These are phyloP conservation scores for Crithidia bombi DNA, from an alignment of 208 protist species.

Conservation along the genomic window DNA sequence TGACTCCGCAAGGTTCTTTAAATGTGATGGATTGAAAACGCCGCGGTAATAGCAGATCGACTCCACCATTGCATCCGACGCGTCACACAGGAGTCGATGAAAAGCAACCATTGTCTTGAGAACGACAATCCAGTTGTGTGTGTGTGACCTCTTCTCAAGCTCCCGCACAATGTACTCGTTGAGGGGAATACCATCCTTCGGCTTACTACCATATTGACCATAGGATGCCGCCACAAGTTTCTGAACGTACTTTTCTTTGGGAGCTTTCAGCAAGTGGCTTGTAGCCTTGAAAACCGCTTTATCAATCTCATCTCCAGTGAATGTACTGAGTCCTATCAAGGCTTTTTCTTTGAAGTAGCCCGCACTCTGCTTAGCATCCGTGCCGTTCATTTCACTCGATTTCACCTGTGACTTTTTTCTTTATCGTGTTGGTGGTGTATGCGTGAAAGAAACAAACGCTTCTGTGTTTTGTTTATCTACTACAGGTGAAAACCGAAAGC, in stretches of 20 bases:
- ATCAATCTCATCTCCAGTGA: constrained; percentile 75
- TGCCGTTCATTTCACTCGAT: constrained; percentile 55
- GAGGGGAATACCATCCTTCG: constrained; percentile 35
- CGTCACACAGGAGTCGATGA: constrained; percentile 73
- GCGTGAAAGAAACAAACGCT: background rate
- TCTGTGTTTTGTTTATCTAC: background rate
- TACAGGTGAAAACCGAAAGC: too few relatives aligned
- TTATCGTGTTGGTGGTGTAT: background rate
- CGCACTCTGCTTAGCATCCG: constrained; percentile 69
- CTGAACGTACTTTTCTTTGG: constrained; percentile 89
- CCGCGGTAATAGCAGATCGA: constrained; percentile 50
- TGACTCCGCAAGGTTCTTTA: constrained; percentile 66
- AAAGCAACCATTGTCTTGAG: constrained; percentile 81
- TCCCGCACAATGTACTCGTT: constrained; percentile 76
- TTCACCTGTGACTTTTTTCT: too few relatives aligned
- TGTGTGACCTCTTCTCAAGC: constrained; percentile 76
- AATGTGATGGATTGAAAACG: constrained; percentile 51
- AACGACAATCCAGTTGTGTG: constrained; percentile 87
- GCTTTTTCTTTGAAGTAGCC: constrained; percentile 88
- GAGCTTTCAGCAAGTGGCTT: constrained; percentile 84
- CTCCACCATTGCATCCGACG: constrained; percentile 60
- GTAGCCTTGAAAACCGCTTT: constrained; percentile 83
- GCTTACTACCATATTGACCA: constrained; percentile 38
- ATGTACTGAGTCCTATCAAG: constrained; percentile 58
- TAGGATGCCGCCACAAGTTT: constrained; percentile 69